Base-by-base conservation (phyloP, 1,139 yeast genomes). In the Saccharomyces hybrid region DNA sequence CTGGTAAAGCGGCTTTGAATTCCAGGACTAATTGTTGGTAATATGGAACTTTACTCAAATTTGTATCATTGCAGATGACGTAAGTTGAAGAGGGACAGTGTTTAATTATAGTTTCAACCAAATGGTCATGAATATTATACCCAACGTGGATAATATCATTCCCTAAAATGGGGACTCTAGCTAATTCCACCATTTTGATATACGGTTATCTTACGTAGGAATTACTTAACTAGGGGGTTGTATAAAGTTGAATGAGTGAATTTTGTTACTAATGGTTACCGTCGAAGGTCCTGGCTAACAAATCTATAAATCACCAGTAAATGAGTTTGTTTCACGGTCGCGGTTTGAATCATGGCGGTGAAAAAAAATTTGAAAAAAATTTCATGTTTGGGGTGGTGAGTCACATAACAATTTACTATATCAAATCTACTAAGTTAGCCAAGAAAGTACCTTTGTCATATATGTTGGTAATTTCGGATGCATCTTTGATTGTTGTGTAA, bases 111-210 rank as follows among this genome's bases (percentile, higher is more conserved):
- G 88, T 88, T 26, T 77, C 72, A 54, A 88, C 89, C 58, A 93
- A 84, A 67, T 89, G 95, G 60, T 78, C 78, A 61, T 82, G 85
- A 62, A 91, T 83, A 56, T 85, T 81, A 75, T 86, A 89, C 42
- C 99, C 99, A 59, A 95, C 89, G 71, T 88, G 96, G 72, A 95
- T 90, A 57, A 86, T 78, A 55, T 91, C 93, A 61, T 81, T 73
- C 34, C 96, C 96, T 68, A 95, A 80, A 66, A 89, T 86, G 56
- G 82, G 73, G 55, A 86, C 88, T 69, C 81, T 84, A 32, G 61
- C 63, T 42, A 66, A 55, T 32, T 62, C 55, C 48, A 66, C 68
- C 58, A 59, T 57, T 16, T 21, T 27, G 14, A 24, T 26, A 46
- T 46, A 27, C 31, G 21, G 24, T 14, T 46, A 26, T 24, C 48